Percentiles rank a stretch among this genome's conserved stretches.
Conservation (phyloP, 176 grass and related monocot genomes). For the Oryza coarctata region DNA sequence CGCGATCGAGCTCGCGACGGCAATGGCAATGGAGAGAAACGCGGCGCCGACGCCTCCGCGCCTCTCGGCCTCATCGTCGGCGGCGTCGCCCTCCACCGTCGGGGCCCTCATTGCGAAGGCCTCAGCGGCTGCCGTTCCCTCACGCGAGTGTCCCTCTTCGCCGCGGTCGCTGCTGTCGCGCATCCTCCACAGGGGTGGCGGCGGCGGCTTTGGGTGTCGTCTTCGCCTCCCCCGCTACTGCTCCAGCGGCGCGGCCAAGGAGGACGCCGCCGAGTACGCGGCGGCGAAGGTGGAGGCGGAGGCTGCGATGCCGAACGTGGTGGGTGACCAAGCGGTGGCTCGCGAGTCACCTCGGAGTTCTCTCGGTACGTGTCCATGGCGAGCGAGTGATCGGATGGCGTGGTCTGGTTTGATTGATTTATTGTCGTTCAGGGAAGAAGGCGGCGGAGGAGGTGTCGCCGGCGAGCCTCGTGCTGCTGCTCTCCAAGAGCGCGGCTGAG, state of each 20-base stretch:
- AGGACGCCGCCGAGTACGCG: neutral
- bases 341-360: conserved; percentile 24
- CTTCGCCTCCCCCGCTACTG: conserved; percentile 34
- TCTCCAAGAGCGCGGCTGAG: conserved; percentile 68
- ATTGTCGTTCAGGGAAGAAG: conserved; percentile 52
- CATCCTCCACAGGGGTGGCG: conserved; percentile 32
- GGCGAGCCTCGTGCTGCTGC: conserved; percentile 64
- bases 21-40: conserved; percentile 23
- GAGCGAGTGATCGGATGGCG: neutral
- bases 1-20: neutral
- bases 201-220: conserved; percentile 37
- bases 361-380: neutral
- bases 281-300: neutral
- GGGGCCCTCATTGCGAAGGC: conserved; percentile 27
- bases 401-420: too few relatives aligned
- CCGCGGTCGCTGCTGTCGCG: conserved; percentile 50
- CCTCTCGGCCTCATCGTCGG: conserved; percentile 5
- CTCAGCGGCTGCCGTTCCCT: neutral
- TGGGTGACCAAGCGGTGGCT: neutral
- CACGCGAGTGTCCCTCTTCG: conserved; percentile 12
- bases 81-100: conserved; percentile 30
- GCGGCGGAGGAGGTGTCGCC: conserved; percentile 41
- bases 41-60: neutral
- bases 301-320: neutral
- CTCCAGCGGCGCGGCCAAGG: conserved; percentile 21